Evolutionary conservation across 768 basidiomycete species (phyloP), one percentile per base, ranked within the genome.

Genomic region (Lentinus brumalis): DNA sequence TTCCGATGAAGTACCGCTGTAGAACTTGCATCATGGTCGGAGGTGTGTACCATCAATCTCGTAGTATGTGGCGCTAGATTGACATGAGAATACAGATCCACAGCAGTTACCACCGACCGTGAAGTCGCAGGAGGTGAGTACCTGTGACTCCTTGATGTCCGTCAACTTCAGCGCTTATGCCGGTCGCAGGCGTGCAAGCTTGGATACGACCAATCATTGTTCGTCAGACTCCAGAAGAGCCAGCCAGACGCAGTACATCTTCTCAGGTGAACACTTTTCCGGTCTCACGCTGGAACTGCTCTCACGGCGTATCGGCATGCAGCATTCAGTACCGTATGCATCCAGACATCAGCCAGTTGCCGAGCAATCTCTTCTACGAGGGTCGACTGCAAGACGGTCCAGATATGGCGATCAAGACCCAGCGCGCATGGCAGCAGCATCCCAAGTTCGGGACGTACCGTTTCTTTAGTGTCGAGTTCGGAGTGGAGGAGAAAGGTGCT

Each of bases 301-400:
- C 29, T 46, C 16, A 44, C 60, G 44, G 11, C 5, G 14, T 9
- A 52, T 26, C 32, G 18, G 12, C 21, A 29, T 61, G 26, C 51
- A 98, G 96, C 67, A 98, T 99, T 44, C 97, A 99, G 76, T 99
- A 99, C 71, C 96, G 97, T 65, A 99, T 99, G 97, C 96, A 99
- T 71, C 96, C 96, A 1, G 88, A 92, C 53, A 98, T 98, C 70
- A 96, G 94, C 63, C 79, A 79, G 53, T 82, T 99, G 16, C 97
- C 97, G 0, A 97, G 95, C 60, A 81, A 80, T 49, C 75, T 94
- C 2, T 99, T 99, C 76, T 99, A 99, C 71, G 77, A 87, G 55
- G 86, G 87, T 7, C 80, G 83, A 39, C 78, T 99, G 10, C 76
- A 83, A 46, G 94, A 99, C 71, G 97, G 97, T 1, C 94, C 94